Percentiles rank a stretch among this genome's conserved stretches.
phyloP scores from a whole-genome alignment of 148 eudicot genomes.

The Gaultheria prostrata region DNA sequence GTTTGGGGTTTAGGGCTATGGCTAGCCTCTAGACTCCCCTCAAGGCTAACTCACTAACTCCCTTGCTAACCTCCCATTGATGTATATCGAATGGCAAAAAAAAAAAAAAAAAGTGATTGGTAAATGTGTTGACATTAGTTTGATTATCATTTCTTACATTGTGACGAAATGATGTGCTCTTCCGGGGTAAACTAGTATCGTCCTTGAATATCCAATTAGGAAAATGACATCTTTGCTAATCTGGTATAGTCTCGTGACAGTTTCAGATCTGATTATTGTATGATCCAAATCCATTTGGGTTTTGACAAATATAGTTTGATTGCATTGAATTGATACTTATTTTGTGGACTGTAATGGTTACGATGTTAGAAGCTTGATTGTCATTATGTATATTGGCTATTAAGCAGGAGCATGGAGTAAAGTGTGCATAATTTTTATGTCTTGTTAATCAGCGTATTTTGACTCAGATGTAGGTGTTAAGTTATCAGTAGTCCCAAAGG shows the following conservation, averaged over 20 bases:
- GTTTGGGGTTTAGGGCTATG: too few species aligned
- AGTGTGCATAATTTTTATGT: not conserved
- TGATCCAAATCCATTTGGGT: not conserved
- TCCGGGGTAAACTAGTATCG: not conserved
- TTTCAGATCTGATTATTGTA: not conserved
- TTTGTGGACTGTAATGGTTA: not conserved
- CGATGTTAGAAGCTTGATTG: not conserved
- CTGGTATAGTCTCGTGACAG: not conserved
- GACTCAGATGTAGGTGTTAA: not conserved
- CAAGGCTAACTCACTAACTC: too few species aligned
- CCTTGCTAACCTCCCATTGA: too few species aligned
- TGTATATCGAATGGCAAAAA: too few species aligned
- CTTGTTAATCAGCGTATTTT: not conserved
- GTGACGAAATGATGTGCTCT: not conserved
- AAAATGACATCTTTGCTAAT: not conserved
- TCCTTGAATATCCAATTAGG: constrained; percentile 2
- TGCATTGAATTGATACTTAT: not conserved
- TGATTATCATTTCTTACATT: not conserved
- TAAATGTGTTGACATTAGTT: not conserved
- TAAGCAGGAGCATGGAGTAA: not conserved
- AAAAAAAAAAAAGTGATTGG: too few species aligned
- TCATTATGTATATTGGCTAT: not conserved
- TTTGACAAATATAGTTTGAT: not conserved
- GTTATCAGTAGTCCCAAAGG: too few species aligned
- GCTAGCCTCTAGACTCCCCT: too few species aligned